Base-by-base conservation (phyloP, 2,329 filamentous ascomycete species). In the Massarina eburnea region DNA sequence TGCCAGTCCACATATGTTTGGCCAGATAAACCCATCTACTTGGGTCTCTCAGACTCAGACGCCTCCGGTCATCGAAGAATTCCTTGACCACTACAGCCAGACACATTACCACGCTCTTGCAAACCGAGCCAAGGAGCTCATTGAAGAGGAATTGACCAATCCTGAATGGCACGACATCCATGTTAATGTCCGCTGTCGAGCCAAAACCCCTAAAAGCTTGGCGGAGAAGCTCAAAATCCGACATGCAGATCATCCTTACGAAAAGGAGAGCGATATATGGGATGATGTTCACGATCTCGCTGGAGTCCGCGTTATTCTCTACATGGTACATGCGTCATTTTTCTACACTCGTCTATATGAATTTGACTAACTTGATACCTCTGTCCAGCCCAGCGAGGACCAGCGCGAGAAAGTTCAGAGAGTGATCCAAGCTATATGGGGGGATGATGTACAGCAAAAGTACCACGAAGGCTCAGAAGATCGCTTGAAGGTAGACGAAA, bases 291-390 rank as follows among this genome's bases (percentile, higher is more conserved):
- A 39, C n/a, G 50, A 52, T 30, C 35, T 52, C 8, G 50, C 50
- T 12, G 50, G 50, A 22, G 44, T 50, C 12, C 41, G 50, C 18
- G 27, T 52, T n/a, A 41, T 52, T 10, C 34, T 52, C 2, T 47
- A 52, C 15, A 30, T 35, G 30, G n/a, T 22, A 38, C 15, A 35
- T 35, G 8, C 33, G 15, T 10, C 7, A 14, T 8, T n/a, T n/a
- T n/a, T n/a, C n/a, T n/a, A n/a, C 5, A 30, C 12, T 6, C 5
- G 5, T 30, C 27, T 4, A 14, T 8, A 14, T 8, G 27, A 30
- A 14, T 8, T 38, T 24, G 6, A 19, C 21, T 29, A 29, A 21
- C 41, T 39, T 14, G 27, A 4, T 8, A 14, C 27, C 4, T 30
- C 12, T 8, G 9, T 14, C n/a, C 4, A 30, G 27, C 49, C 46